Evolutionary conservation across 2,329 filamentous ascomycete species (phyloP), one percentile per base, ranked within the genome.

Genomic region (Apiospora saccharicola): DNA sequence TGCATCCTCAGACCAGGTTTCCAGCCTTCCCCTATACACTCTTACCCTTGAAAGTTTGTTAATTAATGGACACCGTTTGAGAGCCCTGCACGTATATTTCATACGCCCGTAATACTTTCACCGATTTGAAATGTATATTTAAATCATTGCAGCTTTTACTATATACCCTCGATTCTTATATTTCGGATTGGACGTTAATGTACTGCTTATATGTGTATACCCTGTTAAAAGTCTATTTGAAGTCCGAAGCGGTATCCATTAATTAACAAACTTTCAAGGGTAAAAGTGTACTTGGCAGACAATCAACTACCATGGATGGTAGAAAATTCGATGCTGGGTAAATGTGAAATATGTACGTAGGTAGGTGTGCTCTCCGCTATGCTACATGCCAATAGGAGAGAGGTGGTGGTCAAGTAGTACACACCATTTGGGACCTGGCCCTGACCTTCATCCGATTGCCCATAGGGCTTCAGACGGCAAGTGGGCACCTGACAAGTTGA

Each of bases 401-500:
- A 34, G 24, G 67, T 30, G 44, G 67, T 68, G 37, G 61, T 44
- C 41, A 68, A 16, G 26, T 22, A 61, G 51, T 26, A 34, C 51
- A 34, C 51, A 30, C 51, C 51, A 34, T 16, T 30, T 34, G 51
- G 10, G 51, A 34, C 14, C 51, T 61, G 53, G 30, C 53, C 30
- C 34, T 64, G 57, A 24, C 34, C 57, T 41, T 61, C 53, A 34
- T 64, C 57, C 34, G 57, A 64, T 64, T 64, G 57, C 57, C 34
- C 57, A 37, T 37, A 41, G 34, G 41, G 57, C 57, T 64, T 64
- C 57, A 37, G 57, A 41, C 30, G 57, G 57, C 57, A 64, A 64
- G 57, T 64, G 57, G 57, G 12, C 57, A 64, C 57, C 57, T 64
- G 57, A 64, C 57, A 64, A 41, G 57, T 10, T 64, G 34, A 41